phyloP scores from a whole-genome alignment of 176 grass and related monocot species.

The Juncus inflexus region DNA sequence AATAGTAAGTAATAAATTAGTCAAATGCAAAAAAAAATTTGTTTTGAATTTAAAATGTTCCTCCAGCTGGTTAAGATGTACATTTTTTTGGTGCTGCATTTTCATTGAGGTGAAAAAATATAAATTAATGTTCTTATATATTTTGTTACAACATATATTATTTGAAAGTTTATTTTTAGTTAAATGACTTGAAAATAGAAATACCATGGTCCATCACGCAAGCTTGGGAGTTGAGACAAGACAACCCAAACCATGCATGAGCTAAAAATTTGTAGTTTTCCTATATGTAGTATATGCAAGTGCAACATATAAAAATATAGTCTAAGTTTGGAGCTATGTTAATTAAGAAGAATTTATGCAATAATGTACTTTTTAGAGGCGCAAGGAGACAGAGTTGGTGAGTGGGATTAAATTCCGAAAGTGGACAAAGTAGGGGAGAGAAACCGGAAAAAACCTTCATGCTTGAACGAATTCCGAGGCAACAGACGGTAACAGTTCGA shows the following conservation, averaged over 20 bases:
- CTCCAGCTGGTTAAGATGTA: background rate
- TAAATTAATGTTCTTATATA: too few species aligned
- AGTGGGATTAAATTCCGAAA: constrained; percentile 17
- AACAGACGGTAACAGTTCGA: background rate
- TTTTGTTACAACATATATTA: too few species aligned
- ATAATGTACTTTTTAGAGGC: constrained; percentile 7
- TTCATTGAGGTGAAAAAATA: too few species aligned
- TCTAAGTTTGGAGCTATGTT: background rate
- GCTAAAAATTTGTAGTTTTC: background rate
- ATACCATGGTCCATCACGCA: too few species aligned
- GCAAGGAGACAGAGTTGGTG: constrained; percentile 9
- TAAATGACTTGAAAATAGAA: too few species aligned
- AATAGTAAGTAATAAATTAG: too few species aligned
- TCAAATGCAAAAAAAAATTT: too few species aligned
- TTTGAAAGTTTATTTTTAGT: too few species aligned
- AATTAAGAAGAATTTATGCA: constrained; percentile 5
- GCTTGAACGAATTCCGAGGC: constrained; percentile 19
- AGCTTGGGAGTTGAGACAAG: background rate
- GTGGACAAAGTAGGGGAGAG: background rate
- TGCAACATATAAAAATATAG: background rate
- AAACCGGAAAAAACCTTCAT: constrained; percentile 20
- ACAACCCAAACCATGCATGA: background rate
- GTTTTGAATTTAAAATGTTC: too few species aligned
- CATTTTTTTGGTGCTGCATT: background rate
- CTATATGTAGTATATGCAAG: background rate